phyloP scores from a whole-genome alignment of 1,284 basidiomycete genomes.

The Trametes sp. region DNA sequence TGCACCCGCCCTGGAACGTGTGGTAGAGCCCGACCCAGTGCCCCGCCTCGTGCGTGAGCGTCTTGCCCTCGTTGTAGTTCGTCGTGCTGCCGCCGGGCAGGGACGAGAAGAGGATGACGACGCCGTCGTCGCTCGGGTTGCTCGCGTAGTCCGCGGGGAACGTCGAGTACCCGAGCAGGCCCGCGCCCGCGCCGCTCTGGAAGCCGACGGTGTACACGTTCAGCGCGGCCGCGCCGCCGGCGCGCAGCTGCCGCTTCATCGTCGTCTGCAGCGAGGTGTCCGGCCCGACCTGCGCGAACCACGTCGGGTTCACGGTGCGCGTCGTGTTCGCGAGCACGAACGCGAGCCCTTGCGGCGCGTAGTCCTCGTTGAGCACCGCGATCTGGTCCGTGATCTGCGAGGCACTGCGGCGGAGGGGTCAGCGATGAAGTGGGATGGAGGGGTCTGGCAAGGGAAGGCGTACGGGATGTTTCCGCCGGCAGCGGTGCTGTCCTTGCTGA shows the following conservation, averaged over 20 bases:
- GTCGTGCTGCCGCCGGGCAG: constrained; percentile 55
- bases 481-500: constrained; percentile 47
- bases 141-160: constrained; percentile 53
- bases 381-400: constrained; percentile 52
- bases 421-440: neutral
- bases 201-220: constrained; percentile 62
- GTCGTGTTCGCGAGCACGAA: constrained; percentile 54
- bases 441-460: constrained; percentile 19
- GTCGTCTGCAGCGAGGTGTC: constrained; percentile 48
- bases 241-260: constrained; percentile 58
- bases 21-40: constrained; percentile 68
- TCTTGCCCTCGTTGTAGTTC: constrained; percentile 58
- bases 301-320: constrained; percentile 54
- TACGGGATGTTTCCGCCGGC: constrained; percentile 56
- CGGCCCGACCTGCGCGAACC: constrained; percentile 56
- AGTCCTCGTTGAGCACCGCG: constrained; percentile 55
- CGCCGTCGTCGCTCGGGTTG: constrained; percentile 54
- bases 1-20: constrained; percentile 66
- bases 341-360: constrained; percentile 49
- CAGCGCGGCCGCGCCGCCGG: constrained; percentile 51
- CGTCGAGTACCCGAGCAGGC: constrained; percentile 58
- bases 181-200: constrained; percentile 20
- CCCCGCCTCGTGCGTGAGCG: constrained; percentile 63
- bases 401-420: constrained; percentile 40
- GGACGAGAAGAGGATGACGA: constrained; percentile 58